Evolutionary conservation across 352 stramenopile genomes (phyloP).

Genomic region (Achlya hypogyna): DNA sequence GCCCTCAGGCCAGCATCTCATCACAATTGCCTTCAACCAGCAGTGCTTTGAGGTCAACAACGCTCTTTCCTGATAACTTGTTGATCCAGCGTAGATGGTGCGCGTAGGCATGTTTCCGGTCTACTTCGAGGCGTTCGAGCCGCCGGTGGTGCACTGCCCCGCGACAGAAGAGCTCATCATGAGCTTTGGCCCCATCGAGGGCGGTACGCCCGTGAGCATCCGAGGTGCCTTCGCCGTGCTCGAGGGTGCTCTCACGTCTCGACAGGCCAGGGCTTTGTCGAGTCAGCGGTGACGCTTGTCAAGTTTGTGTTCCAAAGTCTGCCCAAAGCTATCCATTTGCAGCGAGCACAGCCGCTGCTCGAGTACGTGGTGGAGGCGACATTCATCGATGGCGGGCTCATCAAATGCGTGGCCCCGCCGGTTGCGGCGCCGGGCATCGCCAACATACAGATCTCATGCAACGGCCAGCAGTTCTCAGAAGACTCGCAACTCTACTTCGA

Average conservation of each 20-base stretch:
- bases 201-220: conserved; percentile 8
- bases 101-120: neutral
- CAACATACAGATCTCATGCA: conserved; percentile 13
- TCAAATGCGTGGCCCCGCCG: conserved; percentile 5
- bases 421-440: conserved; percentile 1
- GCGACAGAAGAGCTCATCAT: neutral
- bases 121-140: conserved; percentile 18
- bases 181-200: conserved; percentile 4
- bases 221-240: neutral
- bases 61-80: neutral
- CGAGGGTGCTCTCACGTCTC: neutral
- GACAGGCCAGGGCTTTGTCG: conserved; percentile 6
- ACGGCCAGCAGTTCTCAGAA: conserved; percentile 16
- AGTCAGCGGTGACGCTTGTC: neutral
- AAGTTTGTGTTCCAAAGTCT: conserved; percentile 1
- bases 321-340: too few relatives aligned
- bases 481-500: neutral
- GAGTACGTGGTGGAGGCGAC: conserved; percentile 11
- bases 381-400: neutral
- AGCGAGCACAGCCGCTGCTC: too few relatives aligned
- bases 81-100: neutral
- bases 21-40: conserved; percentile 12
- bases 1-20: neutral
- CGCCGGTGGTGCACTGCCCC: neutral
- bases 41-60: conserved; percentile 4